These are phyloP conservation scores for Kluyveromyces starmeri DNA, from an alignment of 805 yeast species.

Conservation along the genomic window DNA sequence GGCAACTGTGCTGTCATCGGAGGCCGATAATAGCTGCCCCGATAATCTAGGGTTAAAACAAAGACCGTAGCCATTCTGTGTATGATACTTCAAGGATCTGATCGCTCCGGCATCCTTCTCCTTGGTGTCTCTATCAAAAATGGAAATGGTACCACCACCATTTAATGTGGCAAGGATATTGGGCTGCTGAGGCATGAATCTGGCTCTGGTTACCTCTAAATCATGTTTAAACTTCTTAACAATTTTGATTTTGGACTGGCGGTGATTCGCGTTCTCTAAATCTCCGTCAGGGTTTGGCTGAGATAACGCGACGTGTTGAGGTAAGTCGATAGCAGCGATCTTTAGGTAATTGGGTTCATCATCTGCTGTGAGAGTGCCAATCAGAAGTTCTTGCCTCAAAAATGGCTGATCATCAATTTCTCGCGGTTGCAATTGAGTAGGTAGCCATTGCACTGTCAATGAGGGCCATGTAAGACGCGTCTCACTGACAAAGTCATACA, in stretches of 20 bases:
- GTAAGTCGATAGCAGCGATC: slow-evolving; percentile 52
- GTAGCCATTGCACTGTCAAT: slow-evolving; percentile 70
- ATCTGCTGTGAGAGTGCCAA: slow-evolving; percentile 71
- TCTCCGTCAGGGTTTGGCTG: slow-evolving; percentile 16
- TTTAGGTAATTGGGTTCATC: slow-evolving; percentile 59
- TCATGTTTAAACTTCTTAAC: slow-evolving; percentile 51
- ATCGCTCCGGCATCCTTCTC: slow-evolving; percentile 21
- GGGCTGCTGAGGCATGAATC: slow-evolving; percentile 57
- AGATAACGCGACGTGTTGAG: slow-evolving; percentile 31
- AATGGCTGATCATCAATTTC: slow-evolving; percentile 4
- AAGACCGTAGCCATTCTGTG: slow-evolving; percentile 66
- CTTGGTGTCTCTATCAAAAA: slow-evolving; percentile 36
- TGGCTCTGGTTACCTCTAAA: slow-evolving; percentile 64
- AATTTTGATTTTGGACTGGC: slow-evolving; percentile 46
- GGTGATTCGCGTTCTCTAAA: slow-evolving; percentile 10
- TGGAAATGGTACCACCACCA: slow-evolving; percentile 52
- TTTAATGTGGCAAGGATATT: slow-evolving; percentile 54
- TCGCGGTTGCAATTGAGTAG: slow-evolving; percentile 26
- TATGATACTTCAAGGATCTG: slow-evolving; percentile 41
- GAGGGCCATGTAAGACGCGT: slow-evolving; percentile 80
- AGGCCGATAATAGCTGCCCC: slow-evolving; percentile 48
- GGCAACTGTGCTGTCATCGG: slow-evolving; percentile 60
- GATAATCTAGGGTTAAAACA: slow-evolving; percentile 47
- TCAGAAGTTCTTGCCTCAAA: slow-evolving; percentile 41
- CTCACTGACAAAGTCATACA: slow-evolving; percentile 78